Evolutionary conservation across 331 rosid species (phyloP), one percentile per base, ranked within the genome.

Genomic region (Dryas integrifolia): DNA sequence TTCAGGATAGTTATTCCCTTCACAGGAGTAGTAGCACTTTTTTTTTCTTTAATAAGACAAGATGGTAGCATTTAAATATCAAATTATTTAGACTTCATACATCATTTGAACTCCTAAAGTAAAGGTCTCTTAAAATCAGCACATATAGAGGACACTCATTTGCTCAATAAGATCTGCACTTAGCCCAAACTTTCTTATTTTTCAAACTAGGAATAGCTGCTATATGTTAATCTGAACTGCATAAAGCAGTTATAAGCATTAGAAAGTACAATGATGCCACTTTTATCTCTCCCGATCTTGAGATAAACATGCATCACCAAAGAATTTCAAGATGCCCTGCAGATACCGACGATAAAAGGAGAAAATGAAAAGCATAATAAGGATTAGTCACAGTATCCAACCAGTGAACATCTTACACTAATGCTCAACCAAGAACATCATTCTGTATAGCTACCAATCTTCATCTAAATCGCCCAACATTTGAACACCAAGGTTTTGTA

Each of bases 1-100:
- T 58, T 58, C 40, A 58, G 12, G 64, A 30, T 58, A 58, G 39
- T 12, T 24, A 58, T 58, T 40, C 39, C 64, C 64, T 58, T 58
- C 64, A 30, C 64, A 16, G 24, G 24, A 21, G 24, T 21, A 21
- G 24, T 21, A 21, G 24, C 24, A 21, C 24, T 21, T 21, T 21
- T 21, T 21, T 21, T 21, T 21, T 21, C 24, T 21, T 21, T 49
- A n/a, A 12, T 13, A 59, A 35, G 21, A 12, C 65, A 35, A 59
- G 18, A 60, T 0, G 0, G 47, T 60, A 38, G 66, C 66, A 38
- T 60, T 60, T 60, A 60, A 13, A 60, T 39, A 39, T 14, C 24
- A 60, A 35, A 35, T 60, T n/a, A 60, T 39, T 46, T 38, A 41
- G n/a, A 35, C 18, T 49, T 49, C n/a, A 49, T 49, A 49, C 5